Conservation (phyloP, 1,284 basidiomycete species). For the Pseudozyma sp. region DNA sequence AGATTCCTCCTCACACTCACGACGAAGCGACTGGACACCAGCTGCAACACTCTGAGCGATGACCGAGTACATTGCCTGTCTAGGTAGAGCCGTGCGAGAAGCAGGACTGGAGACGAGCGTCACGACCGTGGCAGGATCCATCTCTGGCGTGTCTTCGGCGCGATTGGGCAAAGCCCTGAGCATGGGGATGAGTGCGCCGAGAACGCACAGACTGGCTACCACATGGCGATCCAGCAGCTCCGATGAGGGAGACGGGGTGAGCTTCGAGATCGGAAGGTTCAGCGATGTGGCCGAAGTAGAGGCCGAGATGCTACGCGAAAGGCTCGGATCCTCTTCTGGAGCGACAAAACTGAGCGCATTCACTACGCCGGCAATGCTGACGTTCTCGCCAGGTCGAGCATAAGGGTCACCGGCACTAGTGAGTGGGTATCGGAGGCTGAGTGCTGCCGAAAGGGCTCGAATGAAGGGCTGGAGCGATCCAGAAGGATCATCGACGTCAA, state of each 20-base stretch:
- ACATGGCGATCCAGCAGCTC: conserved; percentile 56
- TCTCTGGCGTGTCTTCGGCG: conserved; percentile 17
- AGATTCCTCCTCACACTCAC: conserved; percentile 52
- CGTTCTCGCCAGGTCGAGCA: conserved; percentile 59
- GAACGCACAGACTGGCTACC: conserved; percentile 50
- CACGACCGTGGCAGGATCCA: conserved; percentile 38
- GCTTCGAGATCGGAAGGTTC: conserved; percentile 36
- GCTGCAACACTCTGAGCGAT: conserved; percentile 55
- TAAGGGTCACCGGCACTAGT: conserved; percentile 67
- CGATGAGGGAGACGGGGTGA: conserved; percentile 33
- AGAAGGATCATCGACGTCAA: conserved; percentile 41
- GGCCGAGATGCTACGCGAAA: conserved; percentile 31
- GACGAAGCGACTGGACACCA: conserved; percentile 51
- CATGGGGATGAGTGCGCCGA: conserved; percentile 50
- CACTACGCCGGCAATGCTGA: conserved; percentile 59
- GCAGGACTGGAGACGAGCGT: conserved; percentile 52
- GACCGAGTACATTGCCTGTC: conserved; percentile 51
- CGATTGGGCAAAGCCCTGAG: conserved; percentile 48
- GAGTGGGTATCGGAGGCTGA: conserved; percentile 63
- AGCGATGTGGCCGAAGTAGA: conserved; percentile 24
- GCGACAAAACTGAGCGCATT: conserved; percentile 61
- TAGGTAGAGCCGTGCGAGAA: conserved; percentile 43
- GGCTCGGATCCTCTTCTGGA: conserved; percentile 31
- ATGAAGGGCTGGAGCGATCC: conserved; percentile 53
- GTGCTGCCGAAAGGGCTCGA: conserved; percentile 53